Evolutionary conservation across 352 stramenopile species (phyloP).

Genomic region (Globisporangium megalacanthum): DNA sequence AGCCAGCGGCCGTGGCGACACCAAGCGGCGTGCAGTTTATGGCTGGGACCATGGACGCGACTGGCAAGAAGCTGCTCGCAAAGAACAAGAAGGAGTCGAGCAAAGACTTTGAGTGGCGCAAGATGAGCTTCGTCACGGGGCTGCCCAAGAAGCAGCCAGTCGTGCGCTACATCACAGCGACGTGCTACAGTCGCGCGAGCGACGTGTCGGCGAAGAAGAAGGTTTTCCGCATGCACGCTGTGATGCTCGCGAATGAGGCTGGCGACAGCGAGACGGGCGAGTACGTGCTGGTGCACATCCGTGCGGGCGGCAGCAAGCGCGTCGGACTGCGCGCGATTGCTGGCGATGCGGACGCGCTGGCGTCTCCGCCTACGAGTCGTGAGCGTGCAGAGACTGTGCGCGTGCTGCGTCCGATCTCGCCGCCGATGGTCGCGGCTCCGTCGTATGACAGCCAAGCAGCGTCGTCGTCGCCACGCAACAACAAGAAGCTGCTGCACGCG

Average conservation of each 20-base stretch:
- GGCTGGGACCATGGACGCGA: slow-evolving; percentile 5
- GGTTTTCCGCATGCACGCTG: slow-evolving; percentile 74
- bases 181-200: slow-evolving; percentile 62
- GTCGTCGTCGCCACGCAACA: slow-evolving; percentile 39
- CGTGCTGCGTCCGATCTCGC: slow-evolving; percentile 26
- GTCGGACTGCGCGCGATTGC: slow-evolving; percentile 46
- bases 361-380: slow-evolving; percentile 1
- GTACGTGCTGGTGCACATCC: slow-evolving; percentile 66
- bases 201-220: slow-evolving; percentile 60
- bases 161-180: slow-evolving; percentile 74
- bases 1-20: slow-evolving; percentile 14
- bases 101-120: slow-evolving; percentile 79
- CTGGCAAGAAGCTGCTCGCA: slow-evolving; percentile 11
- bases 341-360: slow-evolving; percentile 5
- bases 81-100: slow-evolving; percentile 41
- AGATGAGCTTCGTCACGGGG: slow-evolving; percentile 80
- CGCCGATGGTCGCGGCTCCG: slow-evolving; percentile 24
- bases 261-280: slow-evolving; percentile 21
- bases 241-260: slow-evolving; percentile 55
- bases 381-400: background rate
- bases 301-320: slow-evolving; percentile 60
- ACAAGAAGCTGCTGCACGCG: slow-evolving; percentile 36
- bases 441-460: slow-evolving; percentile 38
- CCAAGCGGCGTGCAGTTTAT: no score
- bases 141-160: slow-evolving; percentile 68